Percentiles rank a stretch among this genome's conserved stretches.
phyloP scores from a whole-genome alignment of 768 basidiomycete species.

The Candolleomyces aberdarensis region DNA sequence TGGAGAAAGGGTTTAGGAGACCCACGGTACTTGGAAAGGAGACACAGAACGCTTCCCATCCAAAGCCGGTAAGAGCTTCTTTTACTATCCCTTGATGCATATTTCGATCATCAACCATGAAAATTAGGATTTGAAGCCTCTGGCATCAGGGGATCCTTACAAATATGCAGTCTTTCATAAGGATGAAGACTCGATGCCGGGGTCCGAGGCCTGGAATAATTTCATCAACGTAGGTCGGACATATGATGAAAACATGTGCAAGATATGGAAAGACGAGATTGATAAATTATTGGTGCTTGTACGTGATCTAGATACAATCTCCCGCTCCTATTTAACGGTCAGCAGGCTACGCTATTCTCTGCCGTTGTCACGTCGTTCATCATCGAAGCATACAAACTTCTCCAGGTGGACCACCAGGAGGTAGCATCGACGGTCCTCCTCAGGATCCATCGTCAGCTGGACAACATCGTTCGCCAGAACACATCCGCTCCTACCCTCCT shows the following conservation, averaged over 20 bases:
- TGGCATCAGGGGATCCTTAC: too few species aligned
- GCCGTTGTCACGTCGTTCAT: conserved; percentile 4
- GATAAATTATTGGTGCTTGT: conserved; percentile 3
- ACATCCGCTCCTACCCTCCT: not conserved
- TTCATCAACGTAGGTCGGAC: too few species aligned
- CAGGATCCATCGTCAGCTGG: not conserved
- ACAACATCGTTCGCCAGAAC: not conserved
- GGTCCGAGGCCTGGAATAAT: too few species aligned
- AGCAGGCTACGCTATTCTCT: not conserved
- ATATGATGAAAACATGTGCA: not conserved
- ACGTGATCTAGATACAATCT: not conserved
- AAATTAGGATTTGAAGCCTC: too few species aligned
- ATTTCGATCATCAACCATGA: too few species aligned
- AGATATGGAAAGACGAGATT: conserved; percentile 6
- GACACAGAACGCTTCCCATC: too few species aligned
- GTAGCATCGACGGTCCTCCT: not conserved
- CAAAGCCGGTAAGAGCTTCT: too few species aligned
- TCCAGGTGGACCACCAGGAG: not conserved
- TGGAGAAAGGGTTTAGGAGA: too few species aligned
- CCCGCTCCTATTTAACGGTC: not conserved
- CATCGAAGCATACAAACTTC: not conserved
- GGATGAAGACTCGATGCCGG: too few species aligned
- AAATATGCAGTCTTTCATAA: too few species aligned
- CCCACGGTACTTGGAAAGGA: too few species aligned
- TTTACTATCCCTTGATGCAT: too few species aligned